These are phyloP conservation scores for Pigoraptor vietnamica DNA, from an alignment of 78 protist genomes.

Conservation along the genomic window DNA sequence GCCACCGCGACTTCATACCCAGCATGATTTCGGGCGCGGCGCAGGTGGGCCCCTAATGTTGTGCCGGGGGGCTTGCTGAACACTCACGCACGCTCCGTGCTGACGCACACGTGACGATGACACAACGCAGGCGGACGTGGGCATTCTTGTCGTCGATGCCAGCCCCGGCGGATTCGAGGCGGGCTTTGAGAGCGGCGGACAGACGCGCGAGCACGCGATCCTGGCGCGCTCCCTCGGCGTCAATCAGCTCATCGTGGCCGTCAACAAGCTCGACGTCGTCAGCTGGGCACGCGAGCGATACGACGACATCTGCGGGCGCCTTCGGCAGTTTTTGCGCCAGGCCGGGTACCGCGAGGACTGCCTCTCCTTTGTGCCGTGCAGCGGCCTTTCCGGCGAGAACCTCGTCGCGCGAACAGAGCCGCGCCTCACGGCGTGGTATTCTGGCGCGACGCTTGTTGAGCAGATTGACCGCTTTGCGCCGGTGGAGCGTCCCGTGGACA, in stretches of 20 bases:
- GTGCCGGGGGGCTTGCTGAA: not conserved
- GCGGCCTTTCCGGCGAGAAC: slow-evolving; percentile 74
- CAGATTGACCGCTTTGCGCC: slow-evolving; percentile 40
- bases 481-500: slow-evolving; percentile 41
- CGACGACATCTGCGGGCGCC: slow-evolving; percentile 39
- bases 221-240: slow-evolving; percentile 84
- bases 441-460: slow-evolving; percentile 47
- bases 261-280: slow-evolving; percentile 84
- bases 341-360: slow-evolving; percentile 49
- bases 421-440: slow-evolving; percentile 58
- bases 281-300: slow-evolving; percentile 59
- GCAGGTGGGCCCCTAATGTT: slow-evolving; percentile 44
- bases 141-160: slow-evolving; percentile 84
- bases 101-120: not conserved
- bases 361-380: slow-evolving; percentile 53
- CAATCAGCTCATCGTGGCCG: slow-evolving; percentile 75
- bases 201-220: slow-evolving; percentile 88
- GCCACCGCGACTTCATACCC: slow-evolving; percentile 95
- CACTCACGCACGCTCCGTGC: not conserved
- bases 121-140: slow-evolving; percentile 81
- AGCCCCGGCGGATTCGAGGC: slow-evolving; percentile 84
- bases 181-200: slow-evolving; percentile 84
- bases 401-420: slow-evolving; percentile 33
- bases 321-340: slow-evolving; percentile 47
- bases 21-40: slow-evolving; percentile 91